These are phyloP conservation scores for Stentor roeselii DNA, from an alignment of 73 alveolate species.

Conservation along the genomic window DNA sequence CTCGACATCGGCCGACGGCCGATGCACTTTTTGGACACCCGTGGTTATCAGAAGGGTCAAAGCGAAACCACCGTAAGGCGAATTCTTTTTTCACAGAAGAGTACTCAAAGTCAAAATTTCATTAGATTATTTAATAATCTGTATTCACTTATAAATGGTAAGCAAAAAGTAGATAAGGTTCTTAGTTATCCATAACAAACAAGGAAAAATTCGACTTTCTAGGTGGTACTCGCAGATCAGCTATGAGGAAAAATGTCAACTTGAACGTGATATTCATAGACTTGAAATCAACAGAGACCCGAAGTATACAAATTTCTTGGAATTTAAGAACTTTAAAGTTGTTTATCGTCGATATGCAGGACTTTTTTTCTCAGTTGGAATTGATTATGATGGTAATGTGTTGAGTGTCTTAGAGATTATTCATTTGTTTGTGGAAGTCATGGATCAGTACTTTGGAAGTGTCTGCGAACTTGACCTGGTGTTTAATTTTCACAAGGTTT, in stretches of 20 bases:
- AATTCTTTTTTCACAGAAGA: neutral
- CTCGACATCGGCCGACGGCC: neutral
- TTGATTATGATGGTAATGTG: slow-evolving; percentile 97
- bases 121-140: too few relatives aligned
- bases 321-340: slow-evolving; percentile 84
- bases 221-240: slow-evolving; percentile 84
- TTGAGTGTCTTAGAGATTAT: slow-evolving; percentile 91
- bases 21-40: neutral
- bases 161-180: slow-evolving; percentile 41
- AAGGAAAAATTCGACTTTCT: slow-evolving; percentile 94
- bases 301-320: slow-evolving; percentile 92
- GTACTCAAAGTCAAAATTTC: neutral
- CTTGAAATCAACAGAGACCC: slow-evolving; percentile 86
- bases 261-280: slow-evolving; percentile 81
- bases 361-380: slow-evolving; percentile 93
- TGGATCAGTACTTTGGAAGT: slow-evolving; percentile 94
- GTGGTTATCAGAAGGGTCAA: neutral
- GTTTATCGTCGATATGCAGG: slow-evolving; percentile 97
- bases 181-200: slow-evolving; percentile 92
- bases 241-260: slow-evolving; percentile 67
- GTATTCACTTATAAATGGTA: too few relatives aligned
- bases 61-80: neutral
- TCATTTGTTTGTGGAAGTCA: slow-evolving; percentile 57
- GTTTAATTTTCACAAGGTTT: slow-evolving; percentile 96
- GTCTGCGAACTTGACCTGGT: slow-evolving; percentile 99